Evolutionary conservation across 2,329 filamentous ascomycete genomes (phyloP).

Genomic region (Claviceps sp.): DNA sequence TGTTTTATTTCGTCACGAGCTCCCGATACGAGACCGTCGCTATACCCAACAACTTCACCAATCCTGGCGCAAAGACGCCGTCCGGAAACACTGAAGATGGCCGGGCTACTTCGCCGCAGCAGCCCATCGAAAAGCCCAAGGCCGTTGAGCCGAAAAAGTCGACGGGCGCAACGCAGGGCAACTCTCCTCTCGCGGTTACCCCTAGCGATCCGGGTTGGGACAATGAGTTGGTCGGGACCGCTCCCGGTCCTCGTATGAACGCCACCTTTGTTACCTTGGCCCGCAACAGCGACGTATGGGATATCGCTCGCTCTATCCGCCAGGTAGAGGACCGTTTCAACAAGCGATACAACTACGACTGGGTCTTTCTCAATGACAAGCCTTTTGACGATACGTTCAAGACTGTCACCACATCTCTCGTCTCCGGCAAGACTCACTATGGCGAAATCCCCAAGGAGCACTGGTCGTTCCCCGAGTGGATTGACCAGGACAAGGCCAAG

Average conservation of each 20-base stretch:
- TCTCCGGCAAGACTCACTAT: constrained; percentile 88
- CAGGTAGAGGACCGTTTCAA: constrained; percentile 98
- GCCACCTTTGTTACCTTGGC: constrained; percentile 95
- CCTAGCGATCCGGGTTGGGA: constrained; percentile 40
- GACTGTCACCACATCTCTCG: constrained; percentile 73
- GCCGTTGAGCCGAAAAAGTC: constrained; percentile 12
- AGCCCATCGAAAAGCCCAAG: constrained; percentile 9
- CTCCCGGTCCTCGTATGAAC: constrained; percentile 69
- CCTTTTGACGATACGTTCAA: constrained; percentile 91
- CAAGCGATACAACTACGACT: constrained; percentile 90
- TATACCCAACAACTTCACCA: constrained; percentile 7
- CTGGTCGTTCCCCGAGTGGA: constrained; percentile 94
- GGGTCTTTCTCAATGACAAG: constrained; percentile 97
- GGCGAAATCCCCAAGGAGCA: constrained; percentile 82
- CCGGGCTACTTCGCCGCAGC: constrained; percentile 1
- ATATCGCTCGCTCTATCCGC: constrained; percentile 89
- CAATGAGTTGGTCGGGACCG: constrained; percentile 35
- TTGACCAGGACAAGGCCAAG: constrained; percentile 85
- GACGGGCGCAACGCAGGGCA: constrained; percentile 10
- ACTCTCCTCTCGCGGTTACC: constrained; percentile 36
- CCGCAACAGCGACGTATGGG: constrained; percentile 88
- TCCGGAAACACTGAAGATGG: neutral
- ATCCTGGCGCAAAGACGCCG: neutral
- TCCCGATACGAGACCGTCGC: constrained; percentile 32
- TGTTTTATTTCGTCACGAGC: constrained; percentile 72